Base-by-base conservation (phyloP, 768 basidiomycete genomes). In the Tulasnella sp. region DNA sequence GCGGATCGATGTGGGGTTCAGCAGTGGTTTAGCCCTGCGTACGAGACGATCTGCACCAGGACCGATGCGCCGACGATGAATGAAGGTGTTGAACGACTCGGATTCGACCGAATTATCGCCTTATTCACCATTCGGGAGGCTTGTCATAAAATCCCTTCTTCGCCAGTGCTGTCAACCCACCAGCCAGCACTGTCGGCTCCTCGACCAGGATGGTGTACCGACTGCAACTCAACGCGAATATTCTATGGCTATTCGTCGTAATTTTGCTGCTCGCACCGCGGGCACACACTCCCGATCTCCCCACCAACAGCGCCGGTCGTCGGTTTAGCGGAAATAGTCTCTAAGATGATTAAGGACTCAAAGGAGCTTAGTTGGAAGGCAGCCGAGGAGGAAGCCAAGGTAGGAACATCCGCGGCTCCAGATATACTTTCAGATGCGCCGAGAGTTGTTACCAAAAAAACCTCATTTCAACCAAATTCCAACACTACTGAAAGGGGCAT, bases 1-100 rank as follows among this genome's bases (percentile, higher is more conserved):
- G 38, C 56, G 5, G 21, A 24, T 21, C 44, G 21, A 38, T 58
- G 56, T n/a, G 43, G 56, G 3, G 56, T 58, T 8, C 43, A 45
- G 23, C 44, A 58, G 41, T 58, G 56, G 56, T 38, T 58, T 30
- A 26, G 48, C n/a, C 45, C 56, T 24, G 56, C 56, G 1, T 58
- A 58, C 23, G 47, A 7, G 10, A 34, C 23, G 4, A 42, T 58
- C n/a, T 58, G 56, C 43, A 48, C 3, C 17, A 23, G 56, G 5
- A 45, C 4, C 15, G 51, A 13, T 17, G 38, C 15, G 3, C 30
- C n/a, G 3, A 30, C 26, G 38, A 19, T 30, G 21, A 41, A 42
- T 13, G 53, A 3, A 23, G 53, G 43, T 8, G 53, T 19, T 8
- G 41, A 42, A 24, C 34, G 53, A 34, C n/a, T 55, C 2, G 53